Evolutionary conservation across 2,329 filamentous ascomycete genomes (phyloP), one percentile per base, ranked within the genome.

Genomic region (Ramularia collo-cygni): DNA sequence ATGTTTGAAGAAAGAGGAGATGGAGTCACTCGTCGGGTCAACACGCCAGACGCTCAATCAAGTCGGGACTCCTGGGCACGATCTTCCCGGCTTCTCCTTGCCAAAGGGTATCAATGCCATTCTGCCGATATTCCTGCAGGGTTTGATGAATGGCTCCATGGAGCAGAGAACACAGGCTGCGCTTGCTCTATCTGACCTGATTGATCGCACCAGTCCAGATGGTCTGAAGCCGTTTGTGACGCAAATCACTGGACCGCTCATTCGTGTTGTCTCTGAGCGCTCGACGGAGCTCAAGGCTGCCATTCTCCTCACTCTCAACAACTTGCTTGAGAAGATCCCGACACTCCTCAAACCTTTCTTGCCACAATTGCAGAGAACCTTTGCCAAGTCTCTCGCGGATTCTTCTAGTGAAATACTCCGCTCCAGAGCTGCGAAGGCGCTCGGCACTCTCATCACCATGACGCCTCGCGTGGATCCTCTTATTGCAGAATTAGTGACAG

Each of bases 41-140:
- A 95, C 90, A 2, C 75, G 90, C 43, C 85, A 93, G 63, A 82
- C 85, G 1, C 73, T 98, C 39, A 81, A 85, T 51, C 86, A 90
- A 56, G 85, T 96, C 33, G 92, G 93, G 53, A 85, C 95, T 31
- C 70, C 88, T 29, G 92, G 92, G 18, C 76, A 81, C 28, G 82
- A 89, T 56, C 72, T 98, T 33, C 79, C 88, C 28, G 93, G 92
- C 26, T 98, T 98, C 68, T 73, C 71, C 26, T 70, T 96, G 41
- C 92, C 90, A 2, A 98, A 96, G 76, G 93, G 93, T 47, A 95
- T 98, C 72, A 94, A 88, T 58, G 89, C 92, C 47, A 82, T 98
- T 50, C 68, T 98, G 46, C 92, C 93, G 2, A 96, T 98, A 51
- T 96, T 98, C 76, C 66, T 96, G 59, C 93, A 98, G 61, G 92